Base-by-base conservation (phyloP, 2,329 filamentous ascomycete species). In the Lasiodiplodia hormozganensis region DNA sequence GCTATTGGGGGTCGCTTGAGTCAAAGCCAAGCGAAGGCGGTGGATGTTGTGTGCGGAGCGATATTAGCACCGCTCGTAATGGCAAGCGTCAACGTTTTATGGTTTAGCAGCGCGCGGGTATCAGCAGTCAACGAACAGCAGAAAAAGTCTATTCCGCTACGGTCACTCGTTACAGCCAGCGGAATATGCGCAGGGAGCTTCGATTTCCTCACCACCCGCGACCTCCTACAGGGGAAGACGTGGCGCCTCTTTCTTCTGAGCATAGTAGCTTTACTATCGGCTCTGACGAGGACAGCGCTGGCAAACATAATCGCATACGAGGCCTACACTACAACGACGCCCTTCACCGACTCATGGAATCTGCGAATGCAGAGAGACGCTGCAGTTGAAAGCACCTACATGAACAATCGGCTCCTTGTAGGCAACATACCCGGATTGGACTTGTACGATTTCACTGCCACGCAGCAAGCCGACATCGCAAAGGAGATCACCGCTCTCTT, bases 81-180 rank as follows among this genome's bases (percentile, higher is more conserved):
- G 69, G 34, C 64, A 6, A 56, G 43, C 10, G 47, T 72, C 12
- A 70, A 72, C 60, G 70, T 40, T 18, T 14, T 70, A 40, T 71
- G 71, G 71, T 72, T 73, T 43, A 62, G 36, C 23, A 71, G 66
- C 40, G 71, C 71, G 16, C 70, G 66, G 6, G 70, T 71, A 6
- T 70, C 71, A 8, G 70, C 65, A 10, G 56, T 71, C 18, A 71
- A 69, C 28, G 72, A 73, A 58, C 54, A 67, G 31, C 34, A 36
- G 14, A 23, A 36, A 3, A 31, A 34, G 23, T 28, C 40, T 28
- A 62, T 70, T 38, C 67, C 70, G 7, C 57, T 71, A 10, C 34
- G 57, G 6, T 34, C 68, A 3, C 49, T 70, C 11, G 64, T 70
- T 5, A 66, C 49, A 14, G 67, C 70, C 16, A 72, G 71, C 53